A percentile compares a stretch with the other conserved stretches of the same genome.
These are phyloP conservation scores for Tricholoma sp. DNA, from an alignment of 768 basidiomycete species.

Conservation along the genomic window DNA sequence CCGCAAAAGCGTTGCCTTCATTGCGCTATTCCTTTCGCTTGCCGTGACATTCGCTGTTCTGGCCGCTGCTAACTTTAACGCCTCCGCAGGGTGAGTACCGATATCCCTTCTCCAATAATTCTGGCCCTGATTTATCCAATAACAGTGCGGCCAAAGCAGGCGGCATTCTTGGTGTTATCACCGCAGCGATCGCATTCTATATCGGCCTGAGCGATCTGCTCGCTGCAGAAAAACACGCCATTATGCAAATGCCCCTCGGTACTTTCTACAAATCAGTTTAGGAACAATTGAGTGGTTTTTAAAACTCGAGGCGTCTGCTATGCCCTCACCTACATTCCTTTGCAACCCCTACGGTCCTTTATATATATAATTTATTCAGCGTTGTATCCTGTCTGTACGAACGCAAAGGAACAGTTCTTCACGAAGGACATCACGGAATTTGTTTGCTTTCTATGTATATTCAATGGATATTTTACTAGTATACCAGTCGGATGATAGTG, in stretches of 20 bases:
- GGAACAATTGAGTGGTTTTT: background rate
- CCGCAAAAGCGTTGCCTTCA: constrained; percentile 36
- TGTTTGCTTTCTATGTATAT: no score
- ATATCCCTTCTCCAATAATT: background rate
- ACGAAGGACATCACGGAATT: no score
- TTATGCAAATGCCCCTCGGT: constrained; percentile 37
- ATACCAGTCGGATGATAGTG: no score
- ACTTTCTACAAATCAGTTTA: background rate
- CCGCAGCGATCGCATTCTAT: constrained; percentile 44
- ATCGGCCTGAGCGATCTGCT: constrained; percentile 42
- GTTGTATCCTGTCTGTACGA: no score
- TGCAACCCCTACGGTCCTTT: no score
- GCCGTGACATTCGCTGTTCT: constrained; percentile 37
- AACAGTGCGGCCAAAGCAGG: constrained; percentile 35
- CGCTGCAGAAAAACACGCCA: constrained; percentile 31
- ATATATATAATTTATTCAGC: no score
- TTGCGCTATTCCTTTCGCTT: constrained; percentile 32
- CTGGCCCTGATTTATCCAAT: no score
- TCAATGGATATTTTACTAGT: no score
- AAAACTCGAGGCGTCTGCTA: background rate
- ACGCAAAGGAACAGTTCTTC: no score
- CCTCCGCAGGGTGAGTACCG: constrained; percentile 18
- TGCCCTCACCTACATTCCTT: background rate
- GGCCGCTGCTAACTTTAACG: constrained; percentile 32
- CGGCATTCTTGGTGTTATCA: constrained; percentile 39